Percentiles rank a stretch among this genome's conserved stretches.
These are phyloP conservation scores for Apiotrichum domesticum DNA, from an alignment of 1,284 basidiomycete species.

Conservation along the genomic window DNA sequence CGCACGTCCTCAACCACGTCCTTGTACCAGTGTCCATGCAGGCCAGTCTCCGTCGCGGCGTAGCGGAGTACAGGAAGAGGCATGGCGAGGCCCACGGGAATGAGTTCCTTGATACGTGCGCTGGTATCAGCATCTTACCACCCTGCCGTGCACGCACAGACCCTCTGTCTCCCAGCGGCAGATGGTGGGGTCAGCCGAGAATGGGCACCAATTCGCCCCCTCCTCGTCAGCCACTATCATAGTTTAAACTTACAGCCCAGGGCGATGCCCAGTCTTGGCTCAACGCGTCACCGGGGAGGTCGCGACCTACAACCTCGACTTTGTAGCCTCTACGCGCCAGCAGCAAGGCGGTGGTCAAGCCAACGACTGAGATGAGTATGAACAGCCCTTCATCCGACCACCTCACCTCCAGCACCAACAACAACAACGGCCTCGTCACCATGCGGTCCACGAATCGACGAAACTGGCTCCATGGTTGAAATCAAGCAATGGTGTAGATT, in stretches of 20 bases:
- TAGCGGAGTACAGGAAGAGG: constrained; percentile 17
- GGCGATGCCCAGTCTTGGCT: constrained; percentile 20
- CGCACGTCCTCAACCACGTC: constrained; percentile 8
- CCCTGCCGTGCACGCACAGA: constrained; percentile 5
- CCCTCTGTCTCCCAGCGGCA: constrained; percentile 16
- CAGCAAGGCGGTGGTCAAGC: constrained; percentile 18
- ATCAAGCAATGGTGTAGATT: background rate
- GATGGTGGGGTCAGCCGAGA: constrained; percentile 7
- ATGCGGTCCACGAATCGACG: background rate
- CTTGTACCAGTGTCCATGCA: constrained; percentile 22
- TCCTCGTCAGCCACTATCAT: background rate
- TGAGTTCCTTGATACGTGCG: constrained; percentile 11
- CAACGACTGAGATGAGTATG: constrained; percentile 11
- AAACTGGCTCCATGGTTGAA: background rate
- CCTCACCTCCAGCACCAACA: constrained; percentile 18
- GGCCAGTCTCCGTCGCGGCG: constrained; percentile 15
- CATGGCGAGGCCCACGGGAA: constrained; percentile 20
- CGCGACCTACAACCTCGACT: constrained; percentile 9
- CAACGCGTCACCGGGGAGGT: constrained; percentile 9
- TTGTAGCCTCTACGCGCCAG: constrained; percentile 13
- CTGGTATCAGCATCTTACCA: background rate
- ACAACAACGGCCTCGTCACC: constrained; percentile 9
- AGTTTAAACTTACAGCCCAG: constrained; percentile 12
- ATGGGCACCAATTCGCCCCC: constrained; percentile 17
- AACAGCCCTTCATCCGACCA: background rate